Evolutionary conservation across 345 rosid species (phyloP).

Genomic region (Erysimum cheiranthoides): DNA sequence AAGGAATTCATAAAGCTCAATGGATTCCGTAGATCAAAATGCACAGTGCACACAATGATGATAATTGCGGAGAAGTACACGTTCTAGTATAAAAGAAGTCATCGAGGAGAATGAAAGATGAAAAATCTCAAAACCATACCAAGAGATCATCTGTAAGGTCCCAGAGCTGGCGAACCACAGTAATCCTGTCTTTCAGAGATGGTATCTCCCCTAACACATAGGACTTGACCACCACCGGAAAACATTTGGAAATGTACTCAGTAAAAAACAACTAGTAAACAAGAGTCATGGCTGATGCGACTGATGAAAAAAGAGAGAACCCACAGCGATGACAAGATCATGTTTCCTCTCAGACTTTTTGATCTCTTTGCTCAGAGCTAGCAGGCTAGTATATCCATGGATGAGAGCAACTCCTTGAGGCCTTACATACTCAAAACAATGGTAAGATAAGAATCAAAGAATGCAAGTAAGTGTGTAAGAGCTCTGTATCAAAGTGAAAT

Average conservation of each 20-base stretch:
- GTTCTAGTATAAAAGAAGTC: background rate
- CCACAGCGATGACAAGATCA: slow-evolving; percentile 96
- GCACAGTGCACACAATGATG: background rate
- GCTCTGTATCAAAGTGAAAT: slow-evolving; percentile 17
- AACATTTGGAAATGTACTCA: slow-evolving; percentile 3
- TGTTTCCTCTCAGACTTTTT: slow-evolving; percentile 72
- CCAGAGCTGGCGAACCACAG: slow-evolving; percentile 96
- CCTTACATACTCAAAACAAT: slow-evolving; percentile 48
- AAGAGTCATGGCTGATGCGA: slow-evolving; percentile 34
- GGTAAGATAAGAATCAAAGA: slow-evolving; percentile 5
- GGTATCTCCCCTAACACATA: slow-evolving; percentile 98
- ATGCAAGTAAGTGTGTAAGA: background rate
- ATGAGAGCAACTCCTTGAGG: slow-evolving; percentile 74
- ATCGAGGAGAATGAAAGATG: slow-evolving; percentile 15
- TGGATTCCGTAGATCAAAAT: slow-evolving; percentile 5
- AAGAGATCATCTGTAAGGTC: slow-evolving; percentile 89
- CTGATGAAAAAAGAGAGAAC: slow-evolving; percentile 44
- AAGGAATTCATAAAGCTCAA: background rate
- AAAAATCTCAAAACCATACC: slow-evolving; percentile 52
- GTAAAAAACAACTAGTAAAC: slow-evolving; percentile 37
- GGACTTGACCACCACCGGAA: slow-evolving; percentile 57
- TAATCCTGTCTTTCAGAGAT: slow-evolving; percentile 80
- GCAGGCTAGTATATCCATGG: slow-evolving; percentile 76
- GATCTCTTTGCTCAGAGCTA: slow-evolving; percentile 65
- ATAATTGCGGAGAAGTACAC: background rate